Conservation (phyloP, 768 basidiomycete genomes). For the Leccinum subgranulosum region DNA sequence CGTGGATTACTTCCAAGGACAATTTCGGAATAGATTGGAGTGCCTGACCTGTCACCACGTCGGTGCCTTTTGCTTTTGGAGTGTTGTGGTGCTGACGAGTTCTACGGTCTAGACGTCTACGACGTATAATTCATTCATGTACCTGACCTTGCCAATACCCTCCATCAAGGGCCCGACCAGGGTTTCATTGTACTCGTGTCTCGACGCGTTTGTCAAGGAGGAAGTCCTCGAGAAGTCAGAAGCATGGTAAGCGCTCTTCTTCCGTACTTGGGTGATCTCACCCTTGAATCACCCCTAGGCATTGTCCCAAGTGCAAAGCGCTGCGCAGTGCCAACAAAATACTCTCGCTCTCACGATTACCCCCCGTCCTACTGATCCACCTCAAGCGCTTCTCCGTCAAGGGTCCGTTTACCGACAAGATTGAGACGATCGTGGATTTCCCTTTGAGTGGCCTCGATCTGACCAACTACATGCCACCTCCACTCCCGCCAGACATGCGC, state of each 20-base stretch:
- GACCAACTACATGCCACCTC: constrained; percentile 83
- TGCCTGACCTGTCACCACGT: constrained; percentile 92
- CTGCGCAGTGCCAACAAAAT: constrained; percentile 84
- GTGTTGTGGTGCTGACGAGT: constrained; percentile 10
- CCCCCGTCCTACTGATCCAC: constrained; percentile 89
- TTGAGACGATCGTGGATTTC: constrained; percentile 93
- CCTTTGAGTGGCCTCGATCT: constrained; percentile 62
- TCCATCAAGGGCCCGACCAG: constrained; percentile 51
- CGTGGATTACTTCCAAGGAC: constrained; percentile 97
- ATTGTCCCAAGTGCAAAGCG: constrained; percentile 91
- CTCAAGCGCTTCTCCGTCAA: constrained; percentile 90
- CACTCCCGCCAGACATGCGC: constrained; percentile 63
- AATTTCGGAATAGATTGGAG: constrained; percentile 85
- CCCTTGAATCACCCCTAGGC: constrained; percentile 48
- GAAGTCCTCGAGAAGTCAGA: constrained; percentile 92
- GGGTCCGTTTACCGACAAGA: constrained; percentile 92
- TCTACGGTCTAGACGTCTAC: constrained; percentile 74
- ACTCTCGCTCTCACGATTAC: constrained; percentile 87
- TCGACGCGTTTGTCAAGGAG: constrained; percentile 86
- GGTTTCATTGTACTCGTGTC: constrained; percentile 72
- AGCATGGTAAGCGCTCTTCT: constrained; percentile 66
- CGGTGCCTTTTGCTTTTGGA: not conserved
- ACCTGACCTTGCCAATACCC: constrained; percentile 88
- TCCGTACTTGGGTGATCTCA: not conserved
- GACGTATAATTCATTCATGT: constrained; percentile 96